Base-by-base conservation (phyloP, 2,329 filamentous ascomycete genomes). In the Coniosporium tulheliwenetii region DNA sequence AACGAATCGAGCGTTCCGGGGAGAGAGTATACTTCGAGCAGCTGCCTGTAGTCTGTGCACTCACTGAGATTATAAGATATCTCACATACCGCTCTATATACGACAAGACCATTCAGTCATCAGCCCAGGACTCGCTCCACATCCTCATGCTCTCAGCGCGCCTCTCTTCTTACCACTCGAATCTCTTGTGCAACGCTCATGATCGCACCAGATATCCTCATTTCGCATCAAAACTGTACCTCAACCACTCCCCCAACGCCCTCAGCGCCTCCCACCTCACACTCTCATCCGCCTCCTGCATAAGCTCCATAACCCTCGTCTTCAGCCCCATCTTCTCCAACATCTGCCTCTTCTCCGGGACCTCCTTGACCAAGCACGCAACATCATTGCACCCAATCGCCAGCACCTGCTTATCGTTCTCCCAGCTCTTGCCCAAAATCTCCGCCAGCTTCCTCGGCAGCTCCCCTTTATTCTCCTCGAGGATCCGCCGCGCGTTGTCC, bases 311-410 rank as follows among this genome's bases (percentile, higher is more conserved):
- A 45, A 94, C 80, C 49, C 85, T 73, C 13, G 75, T 75, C 73
- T 95, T 95, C 47, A 95, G 62, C 0, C 85, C 85, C 36, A 86
- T 61, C 64, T 79, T 86, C 66, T 95, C 87, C 50, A 94, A 69
- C 57, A 81, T 75, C 43, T 71, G 67, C 53, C 87, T 70, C 65
- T 80, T 83, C 65, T 93, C 86, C 0, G 87, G 86, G 41, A 89
- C 82, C 60, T 93, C 84, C 61, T 84, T 87, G 38, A 95, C 86
- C 45, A 95, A 64, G 46, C 71, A 79, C n/a, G 85, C 86, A 14
- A 95, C 75, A 55, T 95, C 87, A 57, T 93, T 94, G 64, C 86
- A 93, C 14, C 82, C 87, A 62, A 94, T 89, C 2, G 87, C 87
- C 47, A 95, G 67, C 15, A 94, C 87, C 54, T 81, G 75, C 61